phyloP scores from a whole-genome alignment of 2,329 filamentous ascomycete species.

The Beauveria bassiana region DNA sequence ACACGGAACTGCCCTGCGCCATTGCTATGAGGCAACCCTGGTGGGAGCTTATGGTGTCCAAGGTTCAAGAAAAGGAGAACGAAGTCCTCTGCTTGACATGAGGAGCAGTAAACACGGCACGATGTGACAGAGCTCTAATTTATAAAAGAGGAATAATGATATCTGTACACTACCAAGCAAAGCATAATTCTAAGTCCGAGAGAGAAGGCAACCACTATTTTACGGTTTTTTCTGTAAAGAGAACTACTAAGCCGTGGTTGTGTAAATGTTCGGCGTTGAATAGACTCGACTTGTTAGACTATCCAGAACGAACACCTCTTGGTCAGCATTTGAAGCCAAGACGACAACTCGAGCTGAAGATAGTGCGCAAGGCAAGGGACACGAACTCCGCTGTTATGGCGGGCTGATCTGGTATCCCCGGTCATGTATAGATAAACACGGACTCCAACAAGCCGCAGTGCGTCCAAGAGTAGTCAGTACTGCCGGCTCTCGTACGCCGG shows the following conservation, averaged over 20 bases:
- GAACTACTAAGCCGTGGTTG: neutral
- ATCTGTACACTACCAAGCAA: neutral
- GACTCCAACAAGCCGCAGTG: neutral
- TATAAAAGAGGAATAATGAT: neutral
- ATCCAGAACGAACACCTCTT: neutral
- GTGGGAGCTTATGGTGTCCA: slow-evolving; percentile 33
- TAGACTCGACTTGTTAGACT: neutral
- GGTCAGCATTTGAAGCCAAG: neutral
- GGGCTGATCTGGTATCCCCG: neutral
- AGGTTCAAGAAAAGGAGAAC: slow-evolving; percentile 23
- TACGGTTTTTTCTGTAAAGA: neutral
- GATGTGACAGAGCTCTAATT: neutral
- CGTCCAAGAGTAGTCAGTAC: neutral
- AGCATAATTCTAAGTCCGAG: neutral
- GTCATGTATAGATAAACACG: neutral
- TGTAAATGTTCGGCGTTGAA: neutral
- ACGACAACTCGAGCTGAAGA: neutral
- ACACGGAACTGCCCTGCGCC: slow-evolving; percentile 14
- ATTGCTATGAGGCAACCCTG: slow-evolving; percentile 26
- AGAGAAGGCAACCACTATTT: neutral
- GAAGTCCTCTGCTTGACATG: slow-evolving; percentile 33
- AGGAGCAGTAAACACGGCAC: neutral
- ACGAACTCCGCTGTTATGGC: neutral
- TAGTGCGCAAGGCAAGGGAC: neutral
- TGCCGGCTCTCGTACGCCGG: neutral